Base-by-base conservation (phyloP, 129 eudicot species). In the Centaurea solstitialis region DNA sequence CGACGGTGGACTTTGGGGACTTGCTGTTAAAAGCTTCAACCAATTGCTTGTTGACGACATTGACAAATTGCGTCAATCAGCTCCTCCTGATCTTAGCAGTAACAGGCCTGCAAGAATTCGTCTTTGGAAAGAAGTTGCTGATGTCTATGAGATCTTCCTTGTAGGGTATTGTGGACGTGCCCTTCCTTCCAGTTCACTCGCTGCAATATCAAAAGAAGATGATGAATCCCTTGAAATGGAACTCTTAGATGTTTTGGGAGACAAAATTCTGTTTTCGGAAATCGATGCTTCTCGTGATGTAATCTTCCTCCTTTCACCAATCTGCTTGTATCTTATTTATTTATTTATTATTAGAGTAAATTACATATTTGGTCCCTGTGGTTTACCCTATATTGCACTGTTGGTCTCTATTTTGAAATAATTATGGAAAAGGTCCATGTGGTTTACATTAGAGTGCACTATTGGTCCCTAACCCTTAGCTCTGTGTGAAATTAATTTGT, bases 121-220 rank as follows among this genome's bases (percentile, higher is more conserved):
- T 72, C 74, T 96, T 40, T 96, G 99, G 99, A 96, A 96, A 86
- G 99, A 93, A 89, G 92, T 93, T 85, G 98, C 98, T 50, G 99
- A 93, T 87, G 91, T 96, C 45, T 96, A 91, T 73, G 98, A 96
- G 78, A 85, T 91, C 78, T 96, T 96, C 62, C 88, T 96, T 41
- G 92, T 93, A 33, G 99, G 99, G 39, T 90, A 96, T 76, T 96
- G 99, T 88, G 99, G 99, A 3, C 98, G 98, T 71, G 98, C 99
- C 64, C 89, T 95, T 59, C 89, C 93, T 86, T 83, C 97, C 68
- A 88, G 73, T 83, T 81, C 87, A 81, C 88, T 87, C 37, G 90
- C 97, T 18, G 83, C 87, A 41, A 81, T 87, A 21, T 83, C 88
- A 20, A 90, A 82, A 40, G 89, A 89, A 83, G 93, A 89, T 23